A percentile compares a stretch with the other conserved stretches of the same genome.
These are phyloP conservation scores for Aureobasidium subglaciale DNA, from an alignment of 2,329 filamentous ascomycete species.

Conservation along the genomic window DNA sequence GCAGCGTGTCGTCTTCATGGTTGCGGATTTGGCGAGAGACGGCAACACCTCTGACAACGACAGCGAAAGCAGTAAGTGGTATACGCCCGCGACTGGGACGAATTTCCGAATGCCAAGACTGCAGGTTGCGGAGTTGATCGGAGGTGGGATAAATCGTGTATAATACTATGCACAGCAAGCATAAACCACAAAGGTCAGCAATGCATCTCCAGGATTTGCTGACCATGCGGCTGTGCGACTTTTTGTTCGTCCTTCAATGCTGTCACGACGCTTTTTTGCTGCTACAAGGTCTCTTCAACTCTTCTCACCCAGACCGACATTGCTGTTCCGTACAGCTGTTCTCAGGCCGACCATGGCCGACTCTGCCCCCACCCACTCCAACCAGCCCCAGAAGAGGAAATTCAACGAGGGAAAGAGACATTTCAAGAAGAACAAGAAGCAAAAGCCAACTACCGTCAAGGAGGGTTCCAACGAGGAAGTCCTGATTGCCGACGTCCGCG, in stretches of 20 bases:
- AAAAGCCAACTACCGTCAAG: constrained; percentile 33
- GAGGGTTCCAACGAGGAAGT: constrained; percentile 45
- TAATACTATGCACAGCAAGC: not conserved
- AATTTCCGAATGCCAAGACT: constrained; percentile 17
- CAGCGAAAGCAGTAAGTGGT: not conserved
- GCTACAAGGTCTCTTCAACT: not conserved
- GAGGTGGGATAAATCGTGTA: not conserved
- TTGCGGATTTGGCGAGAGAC: constrained; percentile 19
- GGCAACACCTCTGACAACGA: not conserved
- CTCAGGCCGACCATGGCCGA: constrained; percentile 14
- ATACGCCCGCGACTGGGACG: constrained; percentile 3
- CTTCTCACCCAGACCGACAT: not conserved
- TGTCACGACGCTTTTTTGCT: constrained; percentile 8
- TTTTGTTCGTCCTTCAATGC: constrained; percentile 5
- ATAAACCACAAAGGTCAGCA: not conserved
- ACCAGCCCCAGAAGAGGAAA: constrained; percentile 25
- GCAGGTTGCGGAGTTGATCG: constrained; percentile 10
- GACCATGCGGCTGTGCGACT: not conserved
- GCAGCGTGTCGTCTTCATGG: constrained; percentile 33
- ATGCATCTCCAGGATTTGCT: constrained; percentile 9
- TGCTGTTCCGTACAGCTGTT: not conserved
- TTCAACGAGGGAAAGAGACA: constrained; percentile 33
- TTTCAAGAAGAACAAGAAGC: constrained; percentile 42
- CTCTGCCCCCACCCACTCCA: not conserved
- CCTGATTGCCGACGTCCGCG: constrained; percentile 39